Conservation (phyloP, 768 basidiomycete species). For the Hebeloma cylindrosporum region DNA sequence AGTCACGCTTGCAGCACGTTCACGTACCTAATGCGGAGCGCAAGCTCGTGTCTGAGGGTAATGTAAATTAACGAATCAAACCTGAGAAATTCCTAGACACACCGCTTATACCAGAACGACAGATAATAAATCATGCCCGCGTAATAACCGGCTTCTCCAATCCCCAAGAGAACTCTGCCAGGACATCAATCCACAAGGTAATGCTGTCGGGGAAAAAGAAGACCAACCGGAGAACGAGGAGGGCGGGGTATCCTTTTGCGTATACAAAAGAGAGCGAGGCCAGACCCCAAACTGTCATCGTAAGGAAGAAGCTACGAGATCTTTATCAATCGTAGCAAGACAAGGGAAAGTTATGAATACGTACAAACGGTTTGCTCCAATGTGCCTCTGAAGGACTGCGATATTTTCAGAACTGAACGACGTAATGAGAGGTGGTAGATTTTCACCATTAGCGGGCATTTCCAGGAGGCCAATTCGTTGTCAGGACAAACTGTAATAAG, state of each 20-base stretch:
- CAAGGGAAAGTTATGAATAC: constrained; percentile 6
- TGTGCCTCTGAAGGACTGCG: constrained; percentile 54
- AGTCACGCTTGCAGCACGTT: background rate
- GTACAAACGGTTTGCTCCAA: constrained; percentile 59
- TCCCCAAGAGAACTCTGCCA: constrained; percentile 52
- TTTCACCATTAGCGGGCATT: constrained; percentile 54
- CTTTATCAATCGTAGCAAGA: background rate
- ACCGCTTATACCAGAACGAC: constrained; percentile 57
- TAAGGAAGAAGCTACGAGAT: constrained; percentile 50
- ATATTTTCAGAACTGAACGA: background rate
- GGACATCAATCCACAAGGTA: background rate
- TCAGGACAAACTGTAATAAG: background rate
- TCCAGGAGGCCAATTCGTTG: constrained; percentile 44
- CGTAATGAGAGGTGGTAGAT: background rate
- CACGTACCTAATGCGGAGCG: constrained; percentile 46
- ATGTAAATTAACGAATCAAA: background rate
- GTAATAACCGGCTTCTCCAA: constrained; percentile 62
- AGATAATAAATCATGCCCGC: constrained; percentile 63
- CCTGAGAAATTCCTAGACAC: background rate
- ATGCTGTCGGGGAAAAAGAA: too few species aligned
- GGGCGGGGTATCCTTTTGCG: constrained; percentile 50
- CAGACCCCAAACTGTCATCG: constrained; percentile 53
- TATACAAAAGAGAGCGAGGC: constrained; percentile 53
- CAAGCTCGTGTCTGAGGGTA: constrained; percentile 44
- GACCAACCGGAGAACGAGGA: constrained; percentile 52